phyloP scores from a whole-genome alignment of 176 grass and related monocot species.

The Carex parvula region DNA sequence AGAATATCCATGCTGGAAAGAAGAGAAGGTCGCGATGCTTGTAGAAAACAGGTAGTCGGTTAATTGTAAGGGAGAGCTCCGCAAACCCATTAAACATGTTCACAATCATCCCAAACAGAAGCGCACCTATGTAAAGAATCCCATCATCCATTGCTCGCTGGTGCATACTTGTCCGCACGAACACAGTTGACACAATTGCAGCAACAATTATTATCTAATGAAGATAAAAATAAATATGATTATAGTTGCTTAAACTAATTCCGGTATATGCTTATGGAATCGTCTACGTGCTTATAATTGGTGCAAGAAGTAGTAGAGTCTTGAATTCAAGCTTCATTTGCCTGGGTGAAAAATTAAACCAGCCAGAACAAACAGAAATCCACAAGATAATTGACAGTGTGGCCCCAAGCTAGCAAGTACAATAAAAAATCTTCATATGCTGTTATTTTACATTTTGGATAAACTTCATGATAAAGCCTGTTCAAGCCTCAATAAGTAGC shows the following conservation, averaged over 20 bases:
- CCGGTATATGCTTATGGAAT: not conserved
- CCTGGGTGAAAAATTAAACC: not conserved
- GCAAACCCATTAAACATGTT: conserved; percentile 98
- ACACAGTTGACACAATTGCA: conserved; percentile 61
- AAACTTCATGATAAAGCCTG: not conserved
- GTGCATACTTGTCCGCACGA: conserved; percentile 74
- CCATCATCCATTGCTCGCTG: conserved; percentile 57
- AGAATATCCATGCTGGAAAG: conserved; percentile 90
- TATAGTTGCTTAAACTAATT: not conserved
- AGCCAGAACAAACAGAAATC: not conserved
- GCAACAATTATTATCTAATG: conserved; percentile 70
- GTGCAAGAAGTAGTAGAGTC: not conserved
- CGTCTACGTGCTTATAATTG: not conserved
- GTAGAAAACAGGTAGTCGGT: conserved; percentile 90
- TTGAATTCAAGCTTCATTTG: not conserved
- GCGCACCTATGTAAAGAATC: conserved; percentile 68
- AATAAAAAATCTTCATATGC: not conserved
- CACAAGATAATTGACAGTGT: not conserved
- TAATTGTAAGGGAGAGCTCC: conserved; percentile 80
- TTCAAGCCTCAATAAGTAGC: not conserved
- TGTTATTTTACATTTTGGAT: not conserved
- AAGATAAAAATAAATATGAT: not conserved
- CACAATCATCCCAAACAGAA: conserved; percentile 70
- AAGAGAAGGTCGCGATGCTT: conserved; percentile 95
- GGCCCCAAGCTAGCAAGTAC: not conserved